Percentiles rank a stretch among this genome's conserved stretches.
Evolutionary conservation across 2,329 filamentous ascomycete genomes (phyloP).

Genomic region (Fusarium sp.): DNA sequence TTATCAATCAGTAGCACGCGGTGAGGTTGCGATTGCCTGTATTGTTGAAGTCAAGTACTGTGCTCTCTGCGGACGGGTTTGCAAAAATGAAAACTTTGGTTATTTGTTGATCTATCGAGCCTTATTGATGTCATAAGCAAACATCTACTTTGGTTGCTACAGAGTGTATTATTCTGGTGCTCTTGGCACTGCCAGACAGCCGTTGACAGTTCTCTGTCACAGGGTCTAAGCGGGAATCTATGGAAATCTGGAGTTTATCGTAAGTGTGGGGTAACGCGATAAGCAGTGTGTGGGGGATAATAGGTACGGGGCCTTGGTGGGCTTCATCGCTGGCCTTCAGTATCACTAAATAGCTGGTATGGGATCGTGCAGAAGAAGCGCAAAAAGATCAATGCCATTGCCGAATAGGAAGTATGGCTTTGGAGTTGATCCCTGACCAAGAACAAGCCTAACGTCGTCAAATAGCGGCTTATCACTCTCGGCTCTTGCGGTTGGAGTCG

Average conservation of each 20-base stretch:
- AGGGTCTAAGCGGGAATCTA: slow-evolving; percentile 10
- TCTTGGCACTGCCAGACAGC: slow-evolving; percentile 21
- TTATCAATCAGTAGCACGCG: background rate
- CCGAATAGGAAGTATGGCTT: background rate
- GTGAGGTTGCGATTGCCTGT: background rate
- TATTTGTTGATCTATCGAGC: background rate
- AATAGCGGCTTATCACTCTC: slow-evolving; percentile 45
- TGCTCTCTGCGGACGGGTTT: background rate
- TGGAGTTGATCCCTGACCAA: slow-evolving; percentile 13
- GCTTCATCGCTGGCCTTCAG: slow-evolving; percentile 3
- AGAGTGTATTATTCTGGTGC: background rate
- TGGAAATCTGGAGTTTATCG: slow-evolving; percentile 31
- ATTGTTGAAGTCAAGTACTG: background rate
- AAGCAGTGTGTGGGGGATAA: slow-evolving; percentile 38
- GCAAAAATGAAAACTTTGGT: background rate
- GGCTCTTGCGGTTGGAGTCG: slow-evolving; percentile 48
- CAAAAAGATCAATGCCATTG: background rate
- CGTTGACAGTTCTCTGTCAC: slow-evolving; percentile 9
- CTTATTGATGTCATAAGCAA: background rate
- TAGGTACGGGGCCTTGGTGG: slow-evolving; percentile 17
- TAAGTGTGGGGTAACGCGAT: slow-evolving; percentile 39
- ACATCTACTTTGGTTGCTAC: slow-evolving; percentile 8
- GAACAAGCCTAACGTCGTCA: slow-evolving; percentile 40
- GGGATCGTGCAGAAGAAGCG: background rate
- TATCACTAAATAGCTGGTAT: background rate